A percentile compares a stretch with the other conserved stretches of the same genome.
Conservation (phyloP, 352 stramenopile genomes). For the Phytophthora citrophthora region DNA sequence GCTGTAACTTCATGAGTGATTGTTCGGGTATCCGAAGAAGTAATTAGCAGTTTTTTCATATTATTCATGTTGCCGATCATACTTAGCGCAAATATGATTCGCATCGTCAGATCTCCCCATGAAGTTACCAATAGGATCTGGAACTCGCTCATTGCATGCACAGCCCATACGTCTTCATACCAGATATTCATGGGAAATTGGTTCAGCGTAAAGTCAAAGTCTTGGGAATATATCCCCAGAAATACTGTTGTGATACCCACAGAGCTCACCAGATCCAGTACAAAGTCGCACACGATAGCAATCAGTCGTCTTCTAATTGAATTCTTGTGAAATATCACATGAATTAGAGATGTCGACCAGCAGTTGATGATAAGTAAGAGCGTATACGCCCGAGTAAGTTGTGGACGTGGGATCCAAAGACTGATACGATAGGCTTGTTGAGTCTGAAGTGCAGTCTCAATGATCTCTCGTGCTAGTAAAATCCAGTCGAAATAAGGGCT, state of each 20-base stretch:
- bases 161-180: slow-evolving; percentile 20
- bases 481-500: slow-evolving; percentile 28
- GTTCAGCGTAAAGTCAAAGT: slow-evolving; percentile 8
- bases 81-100: slow-evolving; percentile 45
- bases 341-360: slow-evolving; percentile 22
- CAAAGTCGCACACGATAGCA: slow-evolving; percentile 19
- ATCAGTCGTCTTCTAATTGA: slow-evolving; percentile 3
- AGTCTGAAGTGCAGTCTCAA: slow-evolving; percentile 32
- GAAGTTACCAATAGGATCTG: slow-evolving; percentile 45
- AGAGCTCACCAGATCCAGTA: slow-evolving; percentile 31
- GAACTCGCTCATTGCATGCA: slow-evolving; percentile 34
- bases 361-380: slow-evolving; percentile 38
- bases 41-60: slow-evolving; percentile 36
- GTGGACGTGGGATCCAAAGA: slow-evolving; percentile 23
- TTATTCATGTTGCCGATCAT: slow-evolving; percentile 39
- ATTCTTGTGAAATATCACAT: slow-evolving; percentile 2
- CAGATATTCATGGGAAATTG: not conserved
- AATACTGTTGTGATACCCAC: slow-evolving; percentile 26
- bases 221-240: slow-evolving; percentile 11
- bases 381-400: slow-evolving; percentile 27
- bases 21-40: too few species aligned
- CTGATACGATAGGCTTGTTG: slow-evolving; percentile 38
- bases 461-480: slow-evolving; percentile 22
- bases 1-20: too few species aligned
- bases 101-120: slow-evolving; percentile 38